Conservation (phyloP, 1,284 basidiomycete genomes). For the Mixia osmundae region DNA sequence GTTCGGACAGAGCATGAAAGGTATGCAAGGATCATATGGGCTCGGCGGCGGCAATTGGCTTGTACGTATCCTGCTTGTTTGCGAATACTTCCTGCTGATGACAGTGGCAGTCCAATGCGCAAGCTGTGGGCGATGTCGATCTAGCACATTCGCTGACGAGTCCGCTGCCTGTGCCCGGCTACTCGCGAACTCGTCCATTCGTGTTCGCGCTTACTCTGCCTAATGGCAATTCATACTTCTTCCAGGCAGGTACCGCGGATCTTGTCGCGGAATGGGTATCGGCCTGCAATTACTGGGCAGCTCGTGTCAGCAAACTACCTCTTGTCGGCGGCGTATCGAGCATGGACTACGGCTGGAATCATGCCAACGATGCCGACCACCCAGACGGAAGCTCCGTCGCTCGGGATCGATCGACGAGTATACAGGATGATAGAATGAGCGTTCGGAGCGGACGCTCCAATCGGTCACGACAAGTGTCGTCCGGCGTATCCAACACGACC, state of each 20-base stretch:
- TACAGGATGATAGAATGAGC: conserved; percentile 11
- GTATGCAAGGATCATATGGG: conserved; percentile 24
- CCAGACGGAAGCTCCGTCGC: conserved; percentile 6
- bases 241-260: conserved; percentile 92
- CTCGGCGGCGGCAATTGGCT: conserved; percentile 85
- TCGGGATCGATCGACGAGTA: conserved; percentile 12
- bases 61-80: conserved; percentile 29
- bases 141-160: conserved; percentile 75
- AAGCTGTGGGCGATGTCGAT: conserved; percentile 48
- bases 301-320: conserved; percentile 74
- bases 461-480: not conserved
- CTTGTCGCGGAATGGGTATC: conserved; percentile 94
- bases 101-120: conserved; percentile 43
- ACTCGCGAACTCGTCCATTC: conserved; percentile 64
- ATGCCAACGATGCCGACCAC: conserved; percentile 33
- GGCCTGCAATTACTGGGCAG: conserved; percentile 98
- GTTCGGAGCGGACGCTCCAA: conserved; percentile 2
- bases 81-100: not conserved
- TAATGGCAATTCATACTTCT: conserved; percentile 73
- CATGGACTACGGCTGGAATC: conserved; percentile 97
- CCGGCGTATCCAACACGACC: conserved; percentile 14
- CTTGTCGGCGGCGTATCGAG: conserved; percentile 85
- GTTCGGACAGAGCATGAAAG: conserved; percentile 36
- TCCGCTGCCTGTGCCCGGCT: conserved; percentile 68
- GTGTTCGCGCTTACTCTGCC: conserved; percentile 87